Evolutionary conservation across 2,329 filamentous ascomycete genomes (phyloP).

Genomic region (Blumeriella jaapii): DNA sequence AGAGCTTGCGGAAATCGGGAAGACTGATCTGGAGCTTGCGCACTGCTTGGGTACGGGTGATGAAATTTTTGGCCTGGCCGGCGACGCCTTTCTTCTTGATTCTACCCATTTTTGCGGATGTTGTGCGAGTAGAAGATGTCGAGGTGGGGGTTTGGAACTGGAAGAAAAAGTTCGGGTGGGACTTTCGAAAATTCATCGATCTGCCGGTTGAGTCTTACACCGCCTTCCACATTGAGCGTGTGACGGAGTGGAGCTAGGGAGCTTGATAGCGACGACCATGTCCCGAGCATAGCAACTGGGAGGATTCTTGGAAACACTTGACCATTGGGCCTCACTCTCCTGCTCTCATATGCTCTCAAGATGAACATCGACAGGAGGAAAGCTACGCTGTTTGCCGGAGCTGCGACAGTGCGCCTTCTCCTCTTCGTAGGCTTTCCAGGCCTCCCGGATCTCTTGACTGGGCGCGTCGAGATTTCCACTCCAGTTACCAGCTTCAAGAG

Average conservation of each 20-base stretch:
- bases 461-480: constrained; percentile 91
- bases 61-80: constrained; percentile 95
- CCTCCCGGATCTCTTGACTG: constrained; percentile 74
- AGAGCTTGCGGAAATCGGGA: constrained; percentile 93
- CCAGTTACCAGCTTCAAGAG: constrained; percentile 97
- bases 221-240: no score
- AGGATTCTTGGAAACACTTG: not conserved
- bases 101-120: constrained; percentile 45
- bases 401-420: constrained; percentile 66
- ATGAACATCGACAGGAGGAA: constrained; percentile 48
- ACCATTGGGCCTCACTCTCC: constrained; percentile 17
- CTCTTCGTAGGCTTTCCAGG: constrained; percentile 73
- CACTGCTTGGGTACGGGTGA: constrained; percentile 92
- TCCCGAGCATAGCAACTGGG: not conserved
- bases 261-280: constrained; percentile 5
- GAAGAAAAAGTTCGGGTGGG: not conserved
- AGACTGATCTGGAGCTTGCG: constrained; percentile 96
- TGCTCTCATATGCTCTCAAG: constrained; percentile 9
- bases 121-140: constrained; percentile 5
- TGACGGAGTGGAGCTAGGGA: no score
- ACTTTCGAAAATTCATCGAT: no score
- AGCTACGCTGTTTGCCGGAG: constrained; percentile 59
- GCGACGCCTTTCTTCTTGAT: constrained; percentile 84
- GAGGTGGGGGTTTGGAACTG: constrained; percentile 18
- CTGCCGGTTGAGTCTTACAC: no score